A percentile compares a stretch with the other conserved stretches of the same genome.
Evolutionary conservation across 768 basidiomycete genomes (phyloP).

Genomic region (Sarcodon aspratus): DNA sequence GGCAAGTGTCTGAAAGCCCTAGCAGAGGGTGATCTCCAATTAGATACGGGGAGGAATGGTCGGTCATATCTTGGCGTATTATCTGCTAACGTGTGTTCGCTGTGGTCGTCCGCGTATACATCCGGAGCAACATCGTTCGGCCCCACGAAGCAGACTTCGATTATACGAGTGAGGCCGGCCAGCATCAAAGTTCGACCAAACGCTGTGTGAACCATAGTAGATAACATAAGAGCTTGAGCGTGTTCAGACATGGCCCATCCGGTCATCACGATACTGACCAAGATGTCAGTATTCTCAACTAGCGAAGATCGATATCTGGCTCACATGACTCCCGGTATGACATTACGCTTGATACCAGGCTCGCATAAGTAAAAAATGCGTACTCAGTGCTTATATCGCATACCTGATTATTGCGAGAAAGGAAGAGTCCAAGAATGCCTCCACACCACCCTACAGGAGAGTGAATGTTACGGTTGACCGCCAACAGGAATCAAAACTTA

Average conservation of each 20-base stretch:
- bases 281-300: background rate
- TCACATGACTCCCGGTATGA: slow-evolving; percentile 77
- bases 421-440: slow-evolving; percentile 77
- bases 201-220: slow-evolving; percentile 72
- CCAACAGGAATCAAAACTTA: slow-evolving; percentile 20
- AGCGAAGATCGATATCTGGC: slow-evolving; percentile 10
- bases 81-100: slow-evolving; percentile 58
- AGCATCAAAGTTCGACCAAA: slow-evolving; percentile 84
- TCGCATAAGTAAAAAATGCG: background rate
- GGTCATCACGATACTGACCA: slow-evolving; percentile 67
- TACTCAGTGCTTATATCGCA: slow-evolving; percentile 4
- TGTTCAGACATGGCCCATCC: slow-evolving; percentile 95
- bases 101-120: slow-evolving; percentile 39
- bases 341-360: slow-evolving; percentile 38
- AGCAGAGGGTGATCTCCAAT: slow-evolving; percentile 23
- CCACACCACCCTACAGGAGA: slow-evolving; percentile 73
- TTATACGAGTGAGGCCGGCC: slow-evolving; percentile 67
- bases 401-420: slow-evolving; percentile 70
- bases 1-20: slow-evolving; percentile 78
- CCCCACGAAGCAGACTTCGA: slow-evolving; percentile 76
- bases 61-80: slow-evolving; percentile 10
- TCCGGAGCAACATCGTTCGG: slow-evolving; percentile 21
- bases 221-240: slow-evolving; percentile 73
- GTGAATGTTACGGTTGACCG: background rate
- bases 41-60: background rate